Base-by-base conservation (phyloP, 805 yeast species). In the Myxozyma nipponensis region DNA sequence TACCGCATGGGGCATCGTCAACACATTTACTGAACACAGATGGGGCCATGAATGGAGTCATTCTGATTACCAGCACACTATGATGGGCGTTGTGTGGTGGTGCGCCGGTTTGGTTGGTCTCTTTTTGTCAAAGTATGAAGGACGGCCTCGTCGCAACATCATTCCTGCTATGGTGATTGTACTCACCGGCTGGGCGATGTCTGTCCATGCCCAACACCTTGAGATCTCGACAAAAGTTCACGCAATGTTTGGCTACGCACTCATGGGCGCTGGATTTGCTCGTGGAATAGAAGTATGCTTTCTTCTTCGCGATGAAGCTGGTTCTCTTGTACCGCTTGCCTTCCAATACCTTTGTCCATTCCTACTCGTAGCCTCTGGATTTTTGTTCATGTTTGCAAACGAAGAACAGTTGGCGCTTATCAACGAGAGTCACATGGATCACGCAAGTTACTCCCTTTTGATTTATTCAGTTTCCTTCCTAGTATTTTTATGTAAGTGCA, bases 71-170 rank as follows among this genome's bases (percentile, higher is more conserved):
- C 96, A 90, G 70, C 59, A 56, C 35, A 56, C 50, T 41, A 46
- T 21, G 50, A 88, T 91, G 96, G 98, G 98, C 0, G 85, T 91
- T 49, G 77, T 91, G 26, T 91, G 97, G 95, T 89, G 96, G 95
- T 79, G 87, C 44, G 95, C 95, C 49, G 98, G 97, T 5, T 70
- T 89, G 57, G 68, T 89, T 23, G 98, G 98, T 1, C 74, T 91
- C 53, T 85, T 77, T 68, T 69, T 90, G 50, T 77, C 95, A 1
- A 81, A 84, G 41, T 59, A 61, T 28, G 62, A 64, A 42, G 62
- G 68, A 43, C 61, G 57, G 42, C 73, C 73, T n/a, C 72, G 74
- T 52, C 76, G 96, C 59, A 77, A 84, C 32, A 85, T 82, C 60
- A 70, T 91, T 34, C 98, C 98, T 1, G 83, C 95, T 1, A 59